Percentiles rank a stretch among this genome's conserved stretches.
Conservation (phyloP, 805 yeast genomes). For the Candida ovalis region DNA sequence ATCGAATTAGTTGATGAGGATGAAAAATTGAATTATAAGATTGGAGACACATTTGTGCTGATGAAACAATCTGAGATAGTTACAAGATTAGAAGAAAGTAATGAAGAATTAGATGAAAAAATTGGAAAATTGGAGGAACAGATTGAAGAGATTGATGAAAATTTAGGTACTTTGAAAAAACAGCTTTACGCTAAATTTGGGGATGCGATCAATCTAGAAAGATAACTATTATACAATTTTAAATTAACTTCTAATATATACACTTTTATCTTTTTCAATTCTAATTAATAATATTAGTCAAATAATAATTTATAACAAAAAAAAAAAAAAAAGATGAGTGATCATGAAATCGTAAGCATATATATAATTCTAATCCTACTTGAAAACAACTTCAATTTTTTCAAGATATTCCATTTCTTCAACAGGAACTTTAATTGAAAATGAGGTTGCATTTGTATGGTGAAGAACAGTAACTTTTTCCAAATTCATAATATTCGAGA, state of each 20-base stretch:
- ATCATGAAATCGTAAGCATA: no score
- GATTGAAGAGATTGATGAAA: constrained; percentile 49
- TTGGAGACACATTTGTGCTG: constrained; percentile 79
- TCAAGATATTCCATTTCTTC: background rate
- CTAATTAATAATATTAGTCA: background rate
- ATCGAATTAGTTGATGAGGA: constrained; percentile 81
- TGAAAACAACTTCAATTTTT: background rate
- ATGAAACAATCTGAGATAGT: constrained; percentile 64
- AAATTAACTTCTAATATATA: background rate
- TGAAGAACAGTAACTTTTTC: background rate
- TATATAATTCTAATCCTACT: no score
- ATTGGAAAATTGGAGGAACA: constrained; percentile 44
- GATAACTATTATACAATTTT: constrained; percentile 25
- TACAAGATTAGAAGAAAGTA: constrained; percentile 61
- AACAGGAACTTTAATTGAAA: background rate
- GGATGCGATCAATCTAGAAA: constrained; percentile 78
- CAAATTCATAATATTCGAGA: background rate
- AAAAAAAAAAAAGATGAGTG: background rate
- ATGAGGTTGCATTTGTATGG: background rate
- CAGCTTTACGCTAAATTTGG: constrained; percentile 88
- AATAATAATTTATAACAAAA: background rate
- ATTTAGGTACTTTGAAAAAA: constrained; percentile 60
- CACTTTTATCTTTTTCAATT: background rate
- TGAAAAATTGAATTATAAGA: constrained; percentile 65
- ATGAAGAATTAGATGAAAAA: constrained; percentile 45